phyloP scores from a whole-genome alignment of 495 filamentous ascomycete species.

The Penicillium alfredii region DNA sequence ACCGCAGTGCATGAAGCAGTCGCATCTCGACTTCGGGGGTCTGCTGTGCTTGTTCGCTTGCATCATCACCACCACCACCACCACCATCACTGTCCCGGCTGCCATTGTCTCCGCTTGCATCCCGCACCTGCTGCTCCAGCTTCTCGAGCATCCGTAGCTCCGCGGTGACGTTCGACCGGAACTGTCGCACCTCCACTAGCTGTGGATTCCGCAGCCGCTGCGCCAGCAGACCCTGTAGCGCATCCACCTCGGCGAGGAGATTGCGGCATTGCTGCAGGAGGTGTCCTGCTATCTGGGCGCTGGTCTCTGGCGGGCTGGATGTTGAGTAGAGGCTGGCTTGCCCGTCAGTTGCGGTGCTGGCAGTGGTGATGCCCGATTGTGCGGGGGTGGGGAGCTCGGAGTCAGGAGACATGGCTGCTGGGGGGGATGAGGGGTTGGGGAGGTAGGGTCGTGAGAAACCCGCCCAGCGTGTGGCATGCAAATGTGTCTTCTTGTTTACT shows the following conservation, averaged over 20 bases:
- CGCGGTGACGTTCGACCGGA: conserved; percentile 41
- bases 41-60: too few relatives aligned
- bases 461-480: too few relatives aligned
- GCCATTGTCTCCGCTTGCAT: background rate
- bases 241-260: conserved; percentile 44
- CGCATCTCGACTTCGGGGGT: conserved; percentile 20
- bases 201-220: conserved; percentile 42
- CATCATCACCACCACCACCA: too few relatives aligned
- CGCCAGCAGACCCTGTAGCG: conserved; percentile 40
- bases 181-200: conserved; percentile 46
- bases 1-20: conserved; percentile 44
- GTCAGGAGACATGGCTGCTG: too few relatives aligned
- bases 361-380: too few relatives aligned
- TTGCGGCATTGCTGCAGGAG: conserved; percentile 37
- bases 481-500: too few relatives aligned
- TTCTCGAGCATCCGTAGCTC: conserved; percentile 48
- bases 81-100: conserved; percentile 4
- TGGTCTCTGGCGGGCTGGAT: conserved; percentile 5
- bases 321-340: background rate
- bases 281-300: conserved; percentile 13
- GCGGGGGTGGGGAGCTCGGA: too few relatives aligned
- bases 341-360: too few relatives aligned
- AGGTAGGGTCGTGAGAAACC: too few relatives aligned
- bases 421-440: too few relatives aligned
- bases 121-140: conserved; percentile 27